Evolutionary conservation across 1,284 basidiomycete genomes (phyloP).

Genomic region (Ceraceosorus bombacis): DNA sequence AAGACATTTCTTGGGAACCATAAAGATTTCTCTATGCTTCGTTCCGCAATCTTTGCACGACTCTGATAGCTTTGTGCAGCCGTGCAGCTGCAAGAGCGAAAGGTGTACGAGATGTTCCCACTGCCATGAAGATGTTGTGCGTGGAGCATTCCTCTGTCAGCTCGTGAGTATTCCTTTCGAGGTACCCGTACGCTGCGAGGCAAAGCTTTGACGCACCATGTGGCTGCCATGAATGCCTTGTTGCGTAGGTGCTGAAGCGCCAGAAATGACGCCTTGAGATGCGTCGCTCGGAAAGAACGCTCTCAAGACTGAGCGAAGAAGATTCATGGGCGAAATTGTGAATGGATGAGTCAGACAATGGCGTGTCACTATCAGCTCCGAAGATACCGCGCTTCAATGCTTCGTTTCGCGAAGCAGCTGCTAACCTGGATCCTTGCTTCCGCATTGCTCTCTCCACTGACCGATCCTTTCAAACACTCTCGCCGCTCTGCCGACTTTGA

Average conservation of each 20-base stretch:
- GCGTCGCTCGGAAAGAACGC: not conserved
- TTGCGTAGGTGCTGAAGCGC: not conserved
- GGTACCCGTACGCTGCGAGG: not conserved
- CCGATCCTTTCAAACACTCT: constrained; percentile 24
- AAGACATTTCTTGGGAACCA: too few relatives aligned
- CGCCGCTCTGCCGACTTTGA: constrained; percentile 28
- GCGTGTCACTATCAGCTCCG: too few relatives aligned
- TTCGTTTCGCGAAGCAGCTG: not conserved
- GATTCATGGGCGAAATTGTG: too few relatives aligned
- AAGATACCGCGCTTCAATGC: not conserved
- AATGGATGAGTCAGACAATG: too few relatives aligned
- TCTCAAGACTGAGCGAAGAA: not conserved
- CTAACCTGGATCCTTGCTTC: constrained; percentile 18
- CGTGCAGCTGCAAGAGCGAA: too few relatives aligned
- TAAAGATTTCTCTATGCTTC: too few relatives aligned
- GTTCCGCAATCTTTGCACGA: too few relatives aligned
- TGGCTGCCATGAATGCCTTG: not conserved
- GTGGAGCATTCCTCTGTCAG: too few relatives aligned
- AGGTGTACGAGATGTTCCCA: not conserved
- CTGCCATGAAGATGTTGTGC: not conserved
- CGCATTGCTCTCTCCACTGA: constrained; percentile 27
- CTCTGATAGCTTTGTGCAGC: too few relatives aligned
- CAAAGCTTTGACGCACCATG: not conserved
- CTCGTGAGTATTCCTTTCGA: too few relatives aligned
- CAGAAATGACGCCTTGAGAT: not conserved